phyloP scores from a whole-genome alignment of 805 yeast genomes.

The Yarrowia sp. region DNA sequence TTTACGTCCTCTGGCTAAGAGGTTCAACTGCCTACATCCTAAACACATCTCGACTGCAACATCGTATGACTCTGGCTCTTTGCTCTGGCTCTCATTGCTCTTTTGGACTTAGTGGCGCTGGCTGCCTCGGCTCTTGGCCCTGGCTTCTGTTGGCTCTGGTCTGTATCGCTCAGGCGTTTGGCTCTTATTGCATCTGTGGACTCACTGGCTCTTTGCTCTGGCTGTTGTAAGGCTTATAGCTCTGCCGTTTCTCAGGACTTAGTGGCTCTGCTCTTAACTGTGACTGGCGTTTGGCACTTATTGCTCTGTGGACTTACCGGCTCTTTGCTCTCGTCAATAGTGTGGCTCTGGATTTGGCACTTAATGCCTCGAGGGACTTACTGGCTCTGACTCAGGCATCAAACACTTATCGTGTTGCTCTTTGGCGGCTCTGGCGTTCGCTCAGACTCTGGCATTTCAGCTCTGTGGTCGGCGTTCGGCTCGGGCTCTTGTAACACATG shows the following conservation, averaged over 20 bases:
- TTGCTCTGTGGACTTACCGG: conserved; percentile 24
- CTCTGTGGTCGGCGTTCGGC: conserved; percentile 5
- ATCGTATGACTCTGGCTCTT: conserved; percentile 16
- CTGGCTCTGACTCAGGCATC: conserved; percentile 29
- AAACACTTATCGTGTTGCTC: not conserved
- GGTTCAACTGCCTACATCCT: conserved; percentile 34
- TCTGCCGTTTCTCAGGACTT: not conserved
- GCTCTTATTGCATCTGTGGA: conserved; percentile 26
- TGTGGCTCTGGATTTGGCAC: conserved; percentile 18
- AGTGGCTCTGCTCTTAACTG: conserved; percentile 8
- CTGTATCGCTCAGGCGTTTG: conserved; percentile 19
- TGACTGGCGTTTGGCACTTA: conserved; percentile 25
- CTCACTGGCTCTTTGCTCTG: conserved; percentile 30
- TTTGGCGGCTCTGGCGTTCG: conserved; percentile 25
- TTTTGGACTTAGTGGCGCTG: conserved; percentile 15
- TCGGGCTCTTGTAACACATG: not conserved
- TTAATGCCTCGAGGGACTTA: conserved; percentile 16
- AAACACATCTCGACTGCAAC: conserved; percentile 35
- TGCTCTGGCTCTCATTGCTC: conserved; percentile 31
- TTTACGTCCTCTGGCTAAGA: conserved; percentile 28
- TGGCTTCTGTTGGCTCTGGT: conserved; percentile 30
- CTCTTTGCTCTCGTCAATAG: conserved; percentile 12
- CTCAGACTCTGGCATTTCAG: not conserved
- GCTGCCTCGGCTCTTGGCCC: conserved; percentile 24
- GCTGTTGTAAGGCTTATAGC: not conserved